Conservation (phyloP, 2,329 filamentous ascomycete genomes). For the Emericellopsis cladophorae region DNA sequence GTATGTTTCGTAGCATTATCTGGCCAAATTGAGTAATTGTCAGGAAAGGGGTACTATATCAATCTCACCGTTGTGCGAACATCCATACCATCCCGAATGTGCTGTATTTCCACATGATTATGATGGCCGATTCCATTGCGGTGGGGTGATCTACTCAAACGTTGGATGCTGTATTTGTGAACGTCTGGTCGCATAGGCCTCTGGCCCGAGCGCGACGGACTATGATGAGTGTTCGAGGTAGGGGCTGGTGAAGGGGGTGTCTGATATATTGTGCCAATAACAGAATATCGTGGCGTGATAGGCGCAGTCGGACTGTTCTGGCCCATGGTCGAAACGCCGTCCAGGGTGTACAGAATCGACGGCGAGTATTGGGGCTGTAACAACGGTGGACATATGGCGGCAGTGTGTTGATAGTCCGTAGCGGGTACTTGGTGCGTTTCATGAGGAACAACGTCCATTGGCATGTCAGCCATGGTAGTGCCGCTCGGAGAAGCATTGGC, state of each 20-base stretch:
- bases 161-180: conserved; percentile 35
- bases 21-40: conserved; percentile 16
- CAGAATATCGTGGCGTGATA: conserved; percentile 16
- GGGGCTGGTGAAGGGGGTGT: conserved; percentile 19
- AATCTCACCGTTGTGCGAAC: conserved; percentile 59
- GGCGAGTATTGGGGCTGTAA: conserved; percentile 15
- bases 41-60: neutral
- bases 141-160: conserved; percentile 30
- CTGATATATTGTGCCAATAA: conserved; percentile 16
- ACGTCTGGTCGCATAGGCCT: conserved; percentile 20
- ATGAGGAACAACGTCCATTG: neutral
- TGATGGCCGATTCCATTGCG: conserved; percentile 38
- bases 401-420: conserved; percentile 6
- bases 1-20: conserved; percentile 94
- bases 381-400: conserved; percentile 20
- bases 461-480: conserved; percentile 5
- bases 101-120: conserved; percentile 48
- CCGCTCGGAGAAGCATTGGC: neutral
- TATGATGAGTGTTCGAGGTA: conserved; percentile 22
- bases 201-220: conserved; percentile 23
- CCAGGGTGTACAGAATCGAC: conserved; percentile 14
- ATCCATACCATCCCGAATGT: conserved; percentile 54
- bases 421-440: too few species aligned
- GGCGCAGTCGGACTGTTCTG: conserved; percentile 13
- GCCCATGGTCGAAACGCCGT: conserved; percentile 9